phyloP scores from a whole-genome alignment of 768 basidiomycete species.

The Royoungia palumana region DNA sequence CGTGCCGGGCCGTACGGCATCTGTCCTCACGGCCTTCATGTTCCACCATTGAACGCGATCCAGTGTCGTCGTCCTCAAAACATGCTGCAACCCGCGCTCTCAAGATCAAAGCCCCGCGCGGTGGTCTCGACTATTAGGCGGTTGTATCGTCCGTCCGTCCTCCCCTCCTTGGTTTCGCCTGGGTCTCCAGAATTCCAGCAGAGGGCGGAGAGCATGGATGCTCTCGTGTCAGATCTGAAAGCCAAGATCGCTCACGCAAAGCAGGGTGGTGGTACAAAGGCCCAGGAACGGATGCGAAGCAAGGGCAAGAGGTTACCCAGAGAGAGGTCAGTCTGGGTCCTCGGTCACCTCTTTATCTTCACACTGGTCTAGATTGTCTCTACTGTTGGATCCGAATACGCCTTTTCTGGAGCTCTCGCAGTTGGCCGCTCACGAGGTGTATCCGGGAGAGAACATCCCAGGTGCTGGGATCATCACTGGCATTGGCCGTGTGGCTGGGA shows the following conservation, averaged over 20 bases:
- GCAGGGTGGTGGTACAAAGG: conserved; percentile 72
- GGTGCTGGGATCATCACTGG: conserved; percentile 92
- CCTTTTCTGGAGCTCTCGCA: conserved; percentile 89
- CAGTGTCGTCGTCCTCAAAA: not conserved
- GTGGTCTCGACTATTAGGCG: conserved; percentile 19
- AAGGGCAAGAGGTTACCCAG: conserved; percentile 82
- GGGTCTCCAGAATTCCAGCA: conserved; percentile 67
- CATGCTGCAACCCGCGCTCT: conserved; percentile 22
- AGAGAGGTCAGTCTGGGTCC: conserved; percentile 55
- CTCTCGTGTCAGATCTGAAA: conserved; percentile 62
- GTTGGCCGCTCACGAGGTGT: conserved; percentile 85
- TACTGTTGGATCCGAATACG: conserved; percentile 79
- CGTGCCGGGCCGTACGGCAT: conserved; percentile 11
- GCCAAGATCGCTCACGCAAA: conserved; percentile 55
- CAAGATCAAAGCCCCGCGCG: conserved; percentile 7
- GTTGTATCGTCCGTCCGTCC: conserved; percentile 65
- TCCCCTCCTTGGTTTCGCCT: conserved; percentile 70
- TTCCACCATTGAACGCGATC: too few species aligned
- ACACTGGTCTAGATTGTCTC: conserved; percentile 48
- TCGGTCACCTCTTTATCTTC: not conserved
- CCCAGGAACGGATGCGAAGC: conserved; percentile 67
- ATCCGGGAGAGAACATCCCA: conserved; percentile 70
- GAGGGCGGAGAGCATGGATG: conserved; percentile 67
- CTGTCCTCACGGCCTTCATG: too few species aligned
- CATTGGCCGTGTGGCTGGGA: conserved; percentile 70